Base-by-base conservation (phyloP, 2,329 filamentous ascomycete species). In the Grosmannia penicillata region DNA sequence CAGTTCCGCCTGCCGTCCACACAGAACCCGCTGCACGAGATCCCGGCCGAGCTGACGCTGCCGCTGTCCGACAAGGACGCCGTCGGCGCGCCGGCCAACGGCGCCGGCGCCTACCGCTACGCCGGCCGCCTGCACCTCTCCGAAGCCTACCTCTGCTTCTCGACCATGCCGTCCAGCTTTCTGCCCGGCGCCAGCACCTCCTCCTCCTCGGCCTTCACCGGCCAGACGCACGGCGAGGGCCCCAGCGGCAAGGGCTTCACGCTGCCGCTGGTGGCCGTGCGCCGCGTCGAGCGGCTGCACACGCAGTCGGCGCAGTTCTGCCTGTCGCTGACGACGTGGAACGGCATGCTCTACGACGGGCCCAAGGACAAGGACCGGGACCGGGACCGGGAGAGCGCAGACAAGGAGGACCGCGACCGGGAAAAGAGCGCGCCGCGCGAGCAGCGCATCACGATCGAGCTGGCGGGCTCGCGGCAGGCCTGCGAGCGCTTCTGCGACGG, bases 401-500 rank as follows among this genome's bases (percentile, higher is more conserved):
- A n/a, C 14, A 48, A 49, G 8, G 33, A 21, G 17, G 27, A 11
- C 14, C 13, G 22, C 13, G 21, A 15, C 11, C 23, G 18, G 11
- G 13, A 15, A 7, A 14, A 34, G 10, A 13, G 13, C 11, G 58
- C 64, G 25, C 48, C 52, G 11, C 59, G 63, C 38, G 82, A 86
- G 45, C 91, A 95, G 55, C 82, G 86, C 52, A 81, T 98, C 48
- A 94, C 86, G 2, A 73, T 98, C 43, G 84, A 94, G 57, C 75
- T 98, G 35, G 84, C 85, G 22, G 89, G 87, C 22, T 91, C 82
- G 53, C 76, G 89, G 40, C 83, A 81, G 53, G 78, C 82, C 34
- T 96, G 89, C 56, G 91, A 98, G 59, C 72, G 86, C 38, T 98
- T 98, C 61, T 98, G 91, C 56, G 91, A 98, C 61, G 85, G 82